Evolutionary conservation across 176 grass and related monocot genomes (phyloP), one percentile per base, ranked within the genome.

Genomic region (Tuctoria greenei): DNA sequence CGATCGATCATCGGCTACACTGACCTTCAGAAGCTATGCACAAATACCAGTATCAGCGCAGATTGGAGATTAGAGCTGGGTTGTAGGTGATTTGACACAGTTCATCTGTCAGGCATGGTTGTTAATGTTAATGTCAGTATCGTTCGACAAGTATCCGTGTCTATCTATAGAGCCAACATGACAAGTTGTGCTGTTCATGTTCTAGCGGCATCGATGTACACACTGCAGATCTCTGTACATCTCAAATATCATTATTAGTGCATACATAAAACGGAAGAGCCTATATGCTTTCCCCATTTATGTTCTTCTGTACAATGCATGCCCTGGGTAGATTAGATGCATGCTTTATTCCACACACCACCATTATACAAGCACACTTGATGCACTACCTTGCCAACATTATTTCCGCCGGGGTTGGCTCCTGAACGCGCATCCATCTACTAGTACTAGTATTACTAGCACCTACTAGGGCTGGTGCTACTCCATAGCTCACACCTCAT

Each of bases 21-120:
- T 61, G 95, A 99, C 76, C 91, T 99, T 63, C 95, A 95, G 77
- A 99, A 99, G 88, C 76, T 95, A 21, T 99, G 91, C 40, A 74
- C 55, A 82, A 95, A 99, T 49, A 90, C 86, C 23, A 79, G 84
- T 37, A 90, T 98, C n/a, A 88, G 57, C 14, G 86, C 42, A 67
- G 95, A 88, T 0, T 39, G 40, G 0, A 87, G 89, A 71, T 31
- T 72, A 52, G 89, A 80, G 75, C 77, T 99, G 69, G 91, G 95
- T 15, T 98, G 91, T 68, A 89, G 79, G 78, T 93, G 87, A 91
- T 86, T 10, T 64, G 58, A 0, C 74, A 24, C 7, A 70, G 51
- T 37, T 65, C 66, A 69, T 37, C 54, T 5, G 12, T 7, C 59
- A 71, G 23, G 10, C 18, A 8, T 11, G 37, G 14, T 64, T 45